Evolutionary conservation across 2,329 filamentous ascomycete genomes (phyloP), one percentile per base, ranked within the genome.

Genomic region (Escovopsis sp.): DNA sequence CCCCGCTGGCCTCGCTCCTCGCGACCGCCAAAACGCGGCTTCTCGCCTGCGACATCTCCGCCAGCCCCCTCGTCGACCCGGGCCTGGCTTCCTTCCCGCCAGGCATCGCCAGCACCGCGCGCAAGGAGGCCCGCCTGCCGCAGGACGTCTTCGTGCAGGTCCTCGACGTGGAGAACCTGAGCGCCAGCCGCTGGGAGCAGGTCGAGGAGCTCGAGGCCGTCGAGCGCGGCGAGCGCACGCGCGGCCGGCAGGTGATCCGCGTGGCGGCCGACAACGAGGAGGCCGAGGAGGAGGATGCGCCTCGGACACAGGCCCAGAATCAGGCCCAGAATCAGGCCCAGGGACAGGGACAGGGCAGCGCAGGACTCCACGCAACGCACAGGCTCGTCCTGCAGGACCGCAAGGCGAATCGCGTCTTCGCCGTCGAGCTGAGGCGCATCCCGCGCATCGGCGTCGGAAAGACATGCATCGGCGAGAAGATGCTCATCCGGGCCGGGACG

Each of bases 341-440:
- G n/a, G n/a, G n/a, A n/a, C n/a, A n/a, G n/a, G n/a, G n/a, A n/a
- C n/a, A n/a, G n/a, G n/a, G n/a, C n/a, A n/a, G n/a, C n/a, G n/a
- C n/a, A n/a, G n/a, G 58, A 25, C 64, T 57, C 46, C 65, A 64
- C 42, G 74, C 81, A 1, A 81, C 85, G 20, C 87, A 94, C 64
- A 82, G 85, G 43, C 61, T 96, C 25, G 69, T 91, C 0, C 54
- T 98, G 43, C 85, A 96, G 57, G 91, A 98, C 62, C 74, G 74
- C 37, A 71, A 63, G 8, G 87, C 85, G 0, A 72, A 68, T 11
- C 79, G 74, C 49, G 66, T 81, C 0, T 84, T 79, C 51, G 88
- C 70, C 0, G 63, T 94, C 39, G 87, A 96, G 61, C 57, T 93
- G 39, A 67, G 64, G 47, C 66, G 70, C 9, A 70, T 94, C 13